Percentiles rank a stretch among this genome's conserved stretches.
Conservation (phyloP, 805 yeast genomes). For the Candida schatavii region DNA sequence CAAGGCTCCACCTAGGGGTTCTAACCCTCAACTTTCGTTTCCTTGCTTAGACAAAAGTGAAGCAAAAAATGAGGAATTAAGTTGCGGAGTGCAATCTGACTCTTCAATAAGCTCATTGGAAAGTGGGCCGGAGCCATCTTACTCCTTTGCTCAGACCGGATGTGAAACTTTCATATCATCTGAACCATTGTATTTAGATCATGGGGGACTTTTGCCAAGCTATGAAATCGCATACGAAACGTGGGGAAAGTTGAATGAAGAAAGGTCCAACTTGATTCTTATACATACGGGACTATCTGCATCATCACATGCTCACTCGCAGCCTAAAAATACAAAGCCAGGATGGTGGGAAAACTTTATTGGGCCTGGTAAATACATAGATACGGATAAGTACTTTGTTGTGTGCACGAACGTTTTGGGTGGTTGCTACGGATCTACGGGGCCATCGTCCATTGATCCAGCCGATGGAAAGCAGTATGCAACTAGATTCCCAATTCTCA, state of each 20-base stretch:
- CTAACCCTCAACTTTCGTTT: conserved; percentile 69
- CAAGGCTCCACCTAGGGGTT: conserved; percentile 15
- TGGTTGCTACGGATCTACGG: conserved; percentile 94
- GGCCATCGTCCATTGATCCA: conserved; percentile 82
- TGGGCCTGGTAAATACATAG: conserved; percentile 78
- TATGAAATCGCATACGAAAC: conserved; percentile 88
- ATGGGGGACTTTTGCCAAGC: conserved; percentile 74
- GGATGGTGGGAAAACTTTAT: conserved; percentile 98
- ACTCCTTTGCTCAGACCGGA: conserved; percentile 65
- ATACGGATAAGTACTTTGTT: conserved; percentile 76
- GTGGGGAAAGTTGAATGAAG: conserved; percentile 75
- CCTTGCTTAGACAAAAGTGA: conserved; percentile 85
- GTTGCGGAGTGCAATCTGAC: conserved; percentile 8
- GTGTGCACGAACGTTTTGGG: conserved; percentile 91
- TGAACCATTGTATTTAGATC: conserved; percentile 69
- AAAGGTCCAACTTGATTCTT: conserved; percentile 68
- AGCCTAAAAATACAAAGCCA: conserved; percentile 57
- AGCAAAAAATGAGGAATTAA: conserved; percentile 41
- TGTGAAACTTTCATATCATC: conserved; percentile 55
- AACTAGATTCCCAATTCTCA: conserved; percentile 81
- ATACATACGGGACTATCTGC: conserved; percentile 92
- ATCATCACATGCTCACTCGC: conserved; percentile 89
- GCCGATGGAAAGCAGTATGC: conserved; percentile 66
- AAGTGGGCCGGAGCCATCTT: conserved; percentile 84
- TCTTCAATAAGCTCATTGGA: conserved; percentile 42